These are phyloP conservation scores for Neofusicoccum parvum DNA, from an alignment of 2,329 filamentous ascomycete genomes.

Conservation along the genomic window DNA sequence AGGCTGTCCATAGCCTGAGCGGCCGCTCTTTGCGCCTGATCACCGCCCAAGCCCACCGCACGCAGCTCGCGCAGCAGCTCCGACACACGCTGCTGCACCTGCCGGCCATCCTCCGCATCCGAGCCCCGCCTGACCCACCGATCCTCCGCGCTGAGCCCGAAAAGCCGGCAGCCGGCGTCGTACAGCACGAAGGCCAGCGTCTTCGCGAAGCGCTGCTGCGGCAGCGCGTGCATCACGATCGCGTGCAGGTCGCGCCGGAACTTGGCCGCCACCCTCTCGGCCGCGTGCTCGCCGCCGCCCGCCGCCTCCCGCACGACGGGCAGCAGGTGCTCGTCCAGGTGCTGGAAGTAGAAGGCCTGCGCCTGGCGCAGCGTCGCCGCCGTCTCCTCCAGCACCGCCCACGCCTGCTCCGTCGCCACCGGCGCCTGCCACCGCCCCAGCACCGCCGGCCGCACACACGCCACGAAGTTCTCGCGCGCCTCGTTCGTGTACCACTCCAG, in stretches of 20 bases:
- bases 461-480: conserved; percentile 45
- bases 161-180: conserved; percentile 53
- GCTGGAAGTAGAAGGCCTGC: conserved; percentile 41
- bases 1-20: conserved; percentile 70
- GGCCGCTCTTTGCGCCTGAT: conserved; percentile 70
- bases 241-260: conserved; percentile 66
- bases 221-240: conserved; percentile 65
- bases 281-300: conserved; percentile 43
- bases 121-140: neutral
- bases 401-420: conserved; percentile 28
- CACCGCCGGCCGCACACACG: conserved; percentile 32
- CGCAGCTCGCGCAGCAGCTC: conserved; percentile 61
- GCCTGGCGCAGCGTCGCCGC: conserved; percentile 38
- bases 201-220: conserved; percentile 51
- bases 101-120: conserved; percentile 11
- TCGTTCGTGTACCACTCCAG: conserved; percentile 51
- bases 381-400: conserved; percentile 39
- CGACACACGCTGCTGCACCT: neutral
- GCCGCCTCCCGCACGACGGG: conserved; percentile 32
- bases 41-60: conserved; percentile 68
- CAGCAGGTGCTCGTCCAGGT: conserved; percentile 37
- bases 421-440: conserved; percentile 34
- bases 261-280: conserved; percentile 36
- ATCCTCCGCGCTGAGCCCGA: conserved; percentile 36
- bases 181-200: conserved; percentile 60